A percentile compares a stretch with the other conserved stretches of the same genome.
Conservation (phyloP, 2,329 filamentous ascomycete genomes). For the Phyllachora maydis region DNA sequence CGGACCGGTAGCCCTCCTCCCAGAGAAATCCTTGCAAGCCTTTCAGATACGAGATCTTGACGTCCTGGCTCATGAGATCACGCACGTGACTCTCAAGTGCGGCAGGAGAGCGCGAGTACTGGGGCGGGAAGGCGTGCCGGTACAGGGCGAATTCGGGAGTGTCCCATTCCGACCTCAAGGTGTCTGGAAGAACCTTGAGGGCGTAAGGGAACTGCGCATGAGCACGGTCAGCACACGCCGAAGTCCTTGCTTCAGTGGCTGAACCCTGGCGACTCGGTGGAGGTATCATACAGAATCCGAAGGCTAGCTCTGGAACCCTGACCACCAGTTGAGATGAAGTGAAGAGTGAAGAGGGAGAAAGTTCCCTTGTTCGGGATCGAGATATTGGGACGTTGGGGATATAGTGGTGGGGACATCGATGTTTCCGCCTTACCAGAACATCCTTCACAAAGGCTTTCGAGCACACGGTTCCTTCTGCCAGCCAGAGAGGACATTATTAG, state of each 20-base stretch:
- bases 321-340: too few species aligned
- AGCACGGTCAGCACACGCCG: too few species aligned
- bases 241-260: too few species aligned
- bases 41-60: slow-evolving; percentile 62
- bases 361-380: too few species aligned
- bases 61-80: slow-evolving; percentile 49
- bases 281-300: too few species aligned
- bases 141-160: slow-evolving; percentile 42
- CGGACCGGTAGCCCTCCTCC: slow-evolving; percentile 51
- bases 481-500: slow-evolving; percentile 16
- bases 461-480: slow-evolving; percentile 62
- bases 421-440: slow-evolving; percentile 48
- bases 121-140: slow-evolving; percentile 47
- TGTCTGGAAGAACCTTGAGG: slow-evolving; percentile 39
- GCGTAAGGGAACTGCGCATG: slow-evolving; percentile 53
- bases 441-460: slow-evolving; percentile 74
- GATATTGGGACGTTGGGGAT: too few species aligned
- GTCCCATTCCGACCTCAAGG: slow-evolving; percentile 48
- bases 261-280: too few species aligned
- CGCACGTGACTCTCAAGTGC: slow-evolving; percentile 45
- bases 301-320: too few species aligned
- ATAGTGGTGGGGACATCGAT: too few species aligned
- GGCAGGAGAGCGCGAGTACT: slow-evolving; percentile 34
- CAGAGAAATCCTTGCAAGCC: slow-evolving; percentile 63
- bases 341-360: too few species aligned